Conservation (phyloP, 2,329 filamentous ascomycete genomes). For the Phyllosticta citribraziliensis region DNA sequence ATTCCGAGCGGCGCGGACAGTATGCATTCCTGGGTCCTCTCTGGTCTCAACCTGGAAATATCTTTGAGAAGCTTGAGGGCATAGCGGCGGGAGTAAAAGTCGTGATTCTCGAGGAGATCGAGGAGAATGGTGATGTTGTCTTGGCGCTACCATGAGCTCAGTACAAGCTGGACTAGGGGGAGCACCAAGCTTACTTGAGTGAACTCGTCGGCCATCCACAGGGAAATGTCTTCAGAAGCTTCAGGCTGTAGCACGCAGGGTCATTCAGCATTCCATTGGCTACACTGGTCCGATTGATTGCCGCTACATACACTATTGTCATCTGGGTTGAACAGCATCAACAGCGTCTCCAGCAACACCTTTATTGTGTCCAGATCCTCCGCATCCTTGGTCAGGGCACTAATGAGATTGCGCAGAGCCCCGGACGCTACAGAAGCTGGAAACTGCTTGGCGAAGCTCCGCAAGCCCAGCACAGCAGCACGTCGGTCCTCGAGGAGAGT, state of each 20-base stretch:
- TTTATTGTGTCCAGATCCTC: conserved; percentile 96
- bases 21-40: conserved; percentile 90
- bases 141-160: conserved; percentile 60
- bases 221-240: conserved; percentile 87
- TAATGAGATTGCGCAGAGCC: conserved; percentile 79
- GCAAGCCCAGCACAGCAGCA: conserved; percentile 81
- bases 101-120: conserved; percentile 74
- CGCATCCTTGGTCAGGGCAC: conserved; percentile 72
- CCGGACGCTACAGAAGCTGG: conserved; percentile 93
- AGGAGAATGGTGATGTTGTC: conserved; percentile 90
- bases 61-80: conserved; percentile 80
- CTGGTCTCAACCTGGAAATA: conserved; percentile 74
- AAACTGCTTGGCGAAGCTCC: conserved; percentile 94
- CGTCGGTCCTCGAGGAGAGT: conserved; percentile 90
- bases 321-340: conserved; percentile 78
- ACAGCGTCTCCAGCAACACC: conserved; percentile 83
- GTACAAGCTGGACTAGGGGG: conserved; percentile 22
- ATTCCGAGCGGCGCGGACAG: conserved; percentile 82
- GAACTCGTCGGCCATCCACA: conserved; percentile 97
- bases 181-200: conserved; percentile 56
- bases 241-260: conserved; percentile 54
- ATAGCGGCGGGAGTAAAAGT: conserved; percentile 88
- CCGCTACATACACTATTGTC: conserved; percentile 45
- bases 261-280: background rate
- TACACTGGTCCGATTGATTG: background rate